These are phyloP conservation scores for Solanum neorickii DNA, from an alignment of 257 asterid genomes.

Conservation along the genomic window DNA sequence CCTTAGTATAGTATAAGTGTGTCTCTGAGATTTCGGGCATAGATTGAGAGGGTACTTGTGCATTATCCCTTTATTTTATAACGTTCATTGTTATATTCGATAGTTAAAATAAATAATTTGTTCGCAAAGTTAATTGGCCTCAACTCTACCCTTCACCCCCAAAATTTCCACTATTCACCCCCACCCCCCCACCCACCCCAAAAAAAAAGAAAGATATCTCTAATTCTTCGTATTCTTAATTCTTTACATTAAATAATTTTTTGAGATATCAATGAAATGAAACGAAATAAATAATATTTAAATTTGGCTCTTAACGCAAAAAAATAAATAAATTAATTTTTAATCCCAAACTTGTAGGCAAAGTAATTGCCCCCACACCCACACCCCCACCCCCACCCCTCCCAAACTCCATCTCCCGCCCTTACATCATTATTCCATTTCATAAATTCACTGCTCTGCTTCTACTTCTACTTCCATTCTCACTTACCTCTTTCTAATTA, in stretches of 20 bases:
- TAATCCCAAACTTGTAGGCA: not conserved
- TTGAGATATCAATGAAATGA: not conserved
- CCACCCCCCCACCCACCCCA: rapidly evolving
- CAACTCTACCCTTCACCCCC: too few relatives aligned
- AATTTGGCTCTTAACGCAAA: not conserved
- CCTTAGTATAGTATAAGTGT: too few relatives aligned
- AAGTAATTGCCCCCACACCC: not conserved
- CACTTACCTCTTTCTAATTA: not conserved
- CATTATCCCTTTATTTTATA: too few relatives aligned
- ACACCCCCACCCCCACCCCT: not conserved
- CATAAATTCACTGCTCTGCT: not conserved
- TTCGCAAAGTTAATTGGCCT: too few relatives aligned
- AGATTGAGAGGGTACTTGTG: too few relatives aligned
- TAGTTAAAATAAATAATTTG: too few relatives aligned
- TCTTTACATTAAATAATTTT: too few relatives aligned
- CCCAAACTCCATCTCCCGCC: not conserved
- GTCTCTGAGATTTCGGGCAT: too few relatives aligned
- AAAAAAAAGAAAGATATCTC: too few relatives aligned
- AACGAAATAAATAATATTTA: too few relatives aligned
- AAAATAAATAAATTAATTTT: rapidly evolving
- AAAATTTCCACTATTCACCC: not conserved
- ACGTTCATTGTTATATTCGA: too few relatives aligned
- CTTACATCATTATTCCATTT: not conserved
- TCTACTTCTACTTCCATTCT: not conserved
- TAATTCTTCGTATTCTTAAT: rapidly evolving